These are phyloP conservation scores for Ustilaginoidea virens DNA, from an alignment of 2,329 filamentous ascomycete species.

Conservation along the genomic window DNA sequence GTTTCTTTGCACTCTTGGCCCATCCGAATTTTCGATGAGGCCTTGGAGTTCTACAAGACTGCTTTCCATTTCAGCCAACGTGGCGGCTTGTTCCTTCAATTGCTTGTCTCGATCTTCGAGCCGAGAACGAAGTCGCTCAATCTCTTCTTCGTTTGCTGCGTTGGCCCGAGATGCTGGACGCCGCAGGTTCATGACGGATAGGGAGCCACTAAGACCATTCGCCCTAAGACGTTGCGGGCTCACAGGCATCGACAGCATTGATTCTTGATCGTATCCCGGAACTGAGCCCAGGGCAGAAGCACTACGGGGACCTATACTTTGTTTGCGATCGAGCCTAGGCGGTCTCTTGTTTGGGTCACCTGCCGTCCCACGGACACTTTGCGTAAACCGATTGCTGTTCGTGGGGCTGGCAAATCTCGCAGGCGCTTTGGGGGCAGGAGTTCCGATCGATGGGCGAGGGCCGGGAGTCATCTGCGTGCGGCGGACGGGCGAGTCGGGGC, in stretches of 20 bases:
- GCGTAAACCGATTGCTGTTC: slow-evolving; percentile 36
- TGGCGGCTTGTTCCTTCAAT: slow-evolving; percentile 73
- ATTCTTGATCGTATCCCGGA: slow-evolving; percentile 40
- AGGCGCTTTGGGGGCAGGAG: slow-evolving; percentile 19
- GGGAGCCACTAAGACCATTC: slow-evolving; percentile 37
- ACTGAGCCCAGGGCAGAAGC: slow-evolving; percentile 40
- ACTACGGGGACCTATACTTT: slow-evolving; percentile 40
- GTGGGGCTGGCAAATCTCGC: slow-evolving; percentile 26
- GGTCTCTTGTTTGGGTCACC: slow-evolving; percentile 45
- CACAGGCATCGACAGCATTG: slow-evolving; percentile 25
- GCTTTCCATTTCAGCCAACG: slow-evolving; percentile 77
- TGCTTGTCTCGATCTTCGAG: slow-evolving; percentile 76
- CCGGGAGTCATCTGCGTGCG: slow-evolving; percentile 48
- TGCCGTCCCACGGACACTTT: slow-evolving; percentile 44
- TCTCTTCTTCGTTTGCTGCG: slow-evolving; percentile 48
- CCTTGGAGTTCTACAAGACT: slow-evolving; percentile 63
- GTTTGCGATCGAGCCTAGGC: slow-evolving; percentile 31
- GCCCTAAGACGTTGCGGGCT: slow-evolving; percentile 35
- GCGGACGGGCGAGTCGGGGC: slow-evolving; percentile 74
- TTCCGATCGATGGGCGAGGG: slow-evolving; percentile 38
- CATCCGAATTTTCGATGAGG: slow-evolving; percentile 46
- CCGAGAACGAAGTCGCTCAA: slow-evolving; percentile 56
- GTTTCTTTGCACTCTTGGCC: slow-evolving; percentile 23
- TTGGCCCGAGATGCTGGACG: slow-evolving; percentile 39
- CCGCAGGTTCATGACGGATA: slow-evolving; percentile 38